phyloP scores from a whole-genome alignment of 2,329 filamentous ascomycete genomes.

The Fusarium pininemorale region DNA sequence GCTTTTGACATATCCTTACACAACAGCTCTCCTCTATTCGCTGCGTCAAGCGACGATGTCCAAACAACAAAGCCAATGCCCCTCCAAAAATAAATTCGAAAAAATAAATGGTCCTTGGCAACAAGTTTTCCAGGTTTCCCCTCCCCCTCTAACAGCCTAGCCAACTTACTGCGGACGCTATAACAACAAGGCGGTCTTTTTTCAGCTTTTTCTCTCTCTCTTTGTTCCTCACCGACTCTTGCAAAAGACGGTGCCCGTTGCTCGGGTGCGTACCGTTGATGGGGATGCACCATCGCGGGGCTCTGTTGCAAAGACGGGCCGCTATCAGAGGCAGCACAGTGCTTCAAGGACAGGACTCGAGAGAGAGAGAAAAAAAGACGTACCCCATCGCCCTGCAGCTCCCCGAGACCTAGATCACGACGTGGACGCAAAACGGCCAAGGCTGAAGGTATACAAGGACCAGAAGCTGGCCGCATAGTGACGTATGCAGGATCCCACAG shows the following conservation, averaged over 20 bases:
- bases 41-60: conserved; percentile 30
- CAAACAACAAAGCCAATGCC: conserved; percentile 24
- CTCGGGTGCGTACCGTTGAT: conserved; percentile 36
- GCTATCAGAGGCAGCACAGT: conserved; percentile 17
- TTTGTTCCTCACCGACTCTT: conserved; percentile 39
- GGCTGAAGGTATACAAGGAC: conserved; percentile 30
- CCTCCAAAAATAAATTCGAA: conserved; percentile 33
- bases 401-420: conserved; percentile 21
- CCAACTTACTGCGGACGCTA: conserved; percentile 30
- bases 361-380: neutral
- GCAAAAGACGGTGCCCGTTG: conserved; percentile 32
- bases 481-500: conserved; percentile 37
- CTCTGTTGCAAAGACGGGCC: conserved; percentile 28
- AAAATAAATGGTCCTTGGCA: conserved; percentile 36
- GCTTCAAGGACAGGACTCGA: conserved; percentile 12
- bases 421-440: conserved; percentile 38
- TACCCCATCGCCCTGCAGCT: conserved; percentile 24
- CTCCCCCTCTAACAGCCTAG: conserved; percentile 31
- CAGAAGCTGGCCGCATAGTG: conserved; percentile 33
- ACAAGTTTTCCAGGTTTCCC: conserved; percentile 32
- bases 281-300: conserved; percentile 30
- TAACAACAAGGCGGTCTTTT: conserved; percentile 22
- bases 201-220: conserved; percentile 5
- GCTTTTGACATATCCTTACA: conserved; percentile 32
- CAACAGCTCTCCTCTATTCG: conserved; percentile 33